Base-by-base conservation (phyloP, 1,139 yeast species). In the Saccharomyces hybrid region DNA sequence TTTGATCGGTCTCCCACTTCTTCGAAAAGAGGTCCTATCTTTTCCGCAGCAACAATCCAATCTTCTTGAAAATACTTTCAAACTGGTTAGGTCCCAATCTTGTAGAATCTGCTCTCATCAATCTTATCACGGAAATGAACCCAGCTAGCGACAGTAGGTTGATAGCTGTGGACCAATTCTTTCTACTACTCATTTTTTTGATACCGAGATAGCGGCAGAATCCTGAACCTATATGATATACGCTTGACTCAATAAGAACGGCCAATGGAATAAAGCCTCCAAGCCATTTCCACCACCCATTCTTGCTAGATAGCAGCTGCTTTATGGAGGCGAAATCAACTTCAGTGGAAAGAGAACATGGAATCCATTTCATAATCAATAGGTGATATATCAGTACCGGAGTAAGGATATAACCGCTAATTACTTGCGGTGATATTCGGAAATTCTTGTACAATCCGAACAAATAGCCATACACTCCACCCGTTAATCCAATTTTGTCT, bases 141-240 rank as follows among this genome's bases (percentile, higher is more conserved):
- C 68, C 68, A 16, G 57, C 51, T 11, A 54, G 49, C 4, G 54
- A 55, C 28, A 60, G 34, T 14, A 55, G 34, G 9, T 59, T 38
- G 7, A 63, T 59, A 16, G 58, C 51, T 32, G 57, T 59, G 5
- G 66, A 58, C 56, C 60, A 54, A 38, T 53, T 56, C 28, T 59
- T 59, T 26, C 67, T 59, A 7, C 53, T 49, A 9, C 54, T 52
- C 41, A 63, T 32, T 27, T 56, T 57, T 44, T 57, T 57, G 24
- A 63, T 51, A 7, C 54, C 54, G 31, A 60, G 48, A 31, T 50
- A 61, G 47, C 59, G 64, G 31, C 64, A 63, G 6, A 54, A 46
- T 2, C 68, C 68, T 6, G 66, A 62, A 24, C 57, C 52, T 11
- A 64, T 58, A 50, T 64, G 68, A 47, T 63, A 64, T 9, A 63